phyloP scores from a whole-genome alignment of 129 eudicot species.

The Helichrysum umbraculigerum region DNA sequence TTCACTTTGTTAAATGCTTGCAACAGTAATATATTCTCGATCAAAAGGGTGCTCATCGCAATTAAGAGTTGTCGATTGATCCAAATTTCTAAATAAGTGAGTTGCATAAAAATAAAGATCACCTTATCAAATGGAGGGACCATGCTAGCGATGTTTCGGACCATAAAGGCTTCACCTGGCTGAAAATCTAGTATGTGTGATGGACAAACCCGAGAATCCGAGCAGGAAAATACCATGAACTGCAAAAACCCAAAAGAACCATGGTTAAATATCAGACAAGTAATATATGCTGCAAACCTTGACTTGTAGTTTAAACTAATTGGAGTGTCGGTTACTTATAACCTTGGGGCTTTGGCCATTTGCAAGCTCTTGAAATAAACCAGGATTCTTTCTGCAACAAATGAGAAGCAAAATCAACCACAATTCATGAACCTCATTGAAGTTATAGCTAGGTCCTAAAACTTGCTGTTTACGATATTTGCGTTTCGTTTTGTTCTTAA shows the following conservation, averaged over 20 bases:
- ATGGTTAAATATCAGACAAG: background rate
- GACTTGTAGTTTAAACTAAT: background rate
- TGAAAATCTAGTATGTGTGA: slow-evolving; percentile 73
- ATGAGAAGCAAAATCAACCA: background rate
- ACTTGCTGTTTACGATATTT: background rate
- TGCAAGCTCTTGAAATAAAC: slow-evolving; percentile 51
- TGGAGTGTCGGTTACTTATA: background rate
- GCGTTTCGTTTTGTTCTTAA: background rate
- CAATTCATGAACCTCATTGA: background rate
- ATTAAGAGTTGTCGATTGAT: background rate
- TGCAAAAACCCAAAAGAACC: slow-evolving; percentile 31
- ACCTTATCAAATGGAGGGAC: slow-evolving; percentile 70
- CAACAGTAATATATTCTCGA: background rate
- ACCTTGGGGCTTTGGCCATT: slow-evolving; percentile 85
- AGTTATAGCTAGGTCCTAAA: background rate
- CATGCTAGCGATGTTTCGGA: slow-evolving; percentile 81
- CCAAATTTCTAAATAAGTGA: background rate
- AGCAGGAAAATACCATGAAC: slow-evolving; percentile 89
- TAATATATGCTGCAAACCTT: background rate
- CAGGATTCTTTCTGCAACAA: slow-evolving; percentile 58
- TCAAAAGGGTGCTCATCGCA: background rate
- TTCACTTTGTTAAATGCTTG: slow-evolving; percentile 3
- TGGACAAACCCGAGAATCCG: slow-evolving; percentile 85
- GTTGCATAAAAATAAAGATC: background rate
- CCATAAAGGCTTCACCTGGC: slow-evolving; percentile 88